Percentiles rank a stretch among this genome's conserved stretches.
Evolutionary conservation across 441 rosid species (phyloP).

Genomic region (Caryocar brasiliense): DNA sequence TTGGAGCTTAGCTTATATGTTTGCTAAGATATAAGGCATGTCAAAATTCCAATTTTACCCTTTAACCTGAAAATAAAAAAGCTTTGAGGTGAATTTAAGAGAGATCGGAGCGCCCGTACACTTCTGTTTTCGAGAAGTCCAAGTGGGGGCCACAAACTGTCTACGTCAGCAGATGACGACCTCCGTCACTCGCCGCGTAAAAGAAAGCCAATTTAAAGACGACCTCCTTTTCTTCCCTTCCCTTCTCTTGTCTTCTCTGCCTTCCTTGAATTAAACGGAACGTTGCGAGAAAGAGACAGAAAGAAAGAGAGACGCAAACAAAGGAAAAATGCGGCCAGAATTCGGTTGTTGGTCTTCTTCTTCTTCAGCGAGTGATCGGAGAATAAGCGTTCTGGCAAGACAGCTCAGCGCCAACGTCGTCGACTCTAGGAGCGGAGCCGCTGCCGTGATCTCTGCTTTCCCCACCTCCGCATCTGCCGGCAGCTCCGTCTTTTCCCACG

Average conservation of each 20-base stretch:
- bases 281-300: neutral
- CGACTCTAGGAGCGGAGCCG: conserved; percentile 13
- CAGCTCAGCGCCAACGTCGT: conserved; percentile 29
- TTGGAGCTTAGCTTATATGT: too few relatives aligned
- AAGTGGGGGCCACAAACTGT: too few relatives aligned
- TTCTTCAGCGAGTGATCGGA: conserved; percentile 44
- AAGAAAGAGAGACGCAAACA: neutral
- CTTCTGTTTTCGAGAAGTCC: too few relatives aligned
- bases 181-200: conserved; percentile 18
- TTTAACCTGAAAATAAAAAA: too few relatives aligned
- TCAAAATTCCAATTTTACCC: too few relatives aligned
- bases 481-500: conserved; percentile 74
- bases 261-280: neutral
- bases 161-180: neutral
- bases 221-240: neutral
- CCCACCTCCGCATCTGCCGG: conserved; percentile 36
- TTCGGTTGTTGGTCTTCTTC: conserved; percentile 13
- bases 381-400: conserved; percentile 47
- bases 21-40: too few relatives aligned
- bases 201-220: neutral
- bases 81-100: too few relatives aligned
- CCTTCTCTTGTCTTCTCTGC: too few relatives aligned
- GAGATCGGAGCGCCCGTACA: too few relatives aligned
- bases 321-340: conserved; percentile 14
- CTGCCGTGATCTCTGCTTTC: conserved; percentile 32